A percentile compares a stretch with the other conserved stretches of the same genome.
Conservation (phyloP, 345 rosid genomes). For the Hibiscus mutabilis region DNA sequence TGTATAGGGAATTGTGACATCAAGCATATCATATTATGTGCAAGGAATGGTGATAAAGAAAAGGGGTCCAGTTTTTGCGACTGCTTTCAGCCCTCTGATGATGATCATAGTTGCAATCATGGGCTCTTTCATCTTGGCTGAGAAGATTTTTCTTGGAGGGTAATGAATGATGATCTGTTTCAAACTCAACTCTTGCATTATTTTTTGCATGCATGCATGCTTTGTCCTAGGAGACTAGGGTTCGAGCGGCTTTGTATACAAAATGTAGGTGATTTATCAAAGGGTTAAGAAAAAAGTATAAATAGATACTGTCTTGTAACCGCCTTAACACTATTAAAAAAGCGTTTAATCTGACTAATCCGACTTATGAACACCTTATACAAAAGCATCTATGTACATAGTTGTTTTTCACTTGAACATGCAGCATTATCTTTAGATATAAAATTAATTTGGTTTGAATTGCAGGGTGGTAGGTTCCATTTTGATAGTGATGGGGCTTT, state of each 20-base stretch:
- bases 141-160: constrained; percentile 86
- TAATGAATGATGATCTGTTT: constrained; percentile 21
- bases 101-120: constrained; percentile 85
- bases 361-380: too few species aligned
- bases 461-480: constrained; percentile 63
- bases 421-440: too few species aligned
- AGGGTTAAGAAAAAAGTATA: too few species aligned
- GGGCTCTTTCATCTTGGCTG: constrained; percentile 82
- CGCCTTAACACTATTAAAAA: too few species aligned
- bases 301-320: too few species aligned
- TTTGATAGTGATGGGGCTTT: constrained; percentile 66
- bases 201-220: background rate
- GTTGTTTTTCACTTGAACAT: too few species aligned
- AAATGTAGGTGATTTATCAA: too few species aligned
- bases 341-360: background rate
- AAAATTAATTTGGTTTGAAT: background rate
- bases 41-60: constrained; percentile 88
- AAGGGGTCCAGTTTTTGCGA: constrained; percentile 89
- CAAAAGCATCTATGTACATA: too few species aligned
- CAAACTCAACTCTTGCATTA: background rate
- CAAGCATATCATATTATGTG: constrained; percentile 90
- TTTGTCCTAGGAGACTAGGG: too few species aligned
- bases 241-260: too few species aligned
- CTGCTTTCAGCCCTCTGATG: constrained; percentile 91
- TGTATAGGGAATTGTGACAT: constrained; percentile 80